Evolutionary conservation across 257 asterid species (phyloP).

Genomic region (Solanum dulcamara): DNA sequence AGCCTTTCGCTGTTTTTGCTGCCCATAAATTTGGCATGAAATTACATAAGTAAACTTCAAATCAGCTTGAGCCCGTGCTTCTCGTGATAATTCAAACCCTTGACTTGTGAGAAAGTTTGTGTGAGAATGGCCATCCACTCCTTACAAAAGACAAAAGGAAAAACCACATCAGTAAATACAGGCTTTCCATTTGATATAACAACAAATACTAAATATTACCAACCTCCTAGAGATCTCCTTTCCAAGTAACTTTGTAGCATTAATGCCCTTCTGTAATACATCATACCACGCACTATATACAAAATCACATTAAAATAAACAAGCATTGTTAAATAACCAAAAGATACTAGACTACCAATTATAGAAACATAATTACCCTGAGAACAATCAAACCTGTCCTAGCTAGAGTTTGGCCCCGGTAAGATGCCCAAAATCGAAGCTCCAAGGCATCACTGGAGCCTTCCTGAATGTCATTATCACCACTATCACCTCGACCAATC

Average conservation of each 20-base stretch:
- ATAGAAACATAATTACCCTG: not conserved
- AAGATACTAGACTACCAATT: conserved; percentile 1
- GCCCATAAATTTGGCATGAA: conserved; percentile 99
- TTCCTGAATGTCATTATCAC: conserved; percentile 75
- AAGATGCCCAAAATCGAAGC: conserved; percentile 99
- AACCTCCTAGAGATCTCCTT: conserved; percentile 77
- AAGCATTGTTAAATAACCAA: not conserved
- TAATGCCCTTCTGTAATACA: conserved; percentile 96
- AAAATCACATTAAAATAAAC: conserved; percentile 1
- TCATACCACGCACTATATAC: conserved; percentile 90
- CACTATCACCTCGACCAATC: conserved; percentile 53
- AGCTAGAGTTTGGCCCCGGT: conserved; percentile 95
- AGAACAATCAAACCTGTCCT: conserved; percentile 58
- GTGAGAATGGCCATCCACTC: conserved; percentile 47
- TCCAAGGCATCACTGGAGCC: conserved; percentile 65
- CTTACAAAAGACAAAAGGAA: conserved; percentile 3
- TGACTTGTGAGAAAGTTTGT: conserved; percentile 39
- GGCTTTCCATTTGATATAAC: not conserved
- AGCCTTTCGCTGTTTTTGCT: conserved; percentile 84
- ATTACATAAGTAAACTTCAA: conserved; percentile 84
- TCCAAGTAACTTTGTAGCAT: conserved; percentile 93
- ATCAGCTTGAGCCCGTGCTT: conserved; percentile 97
- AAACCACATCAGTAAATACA: not conserved
- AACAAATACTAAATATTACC: not conserved
- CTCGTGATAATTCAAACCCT: conserved; percentile 80